Percentiles rank a stretch among this genome's conserved stretches.
Evolutionary conservation across 1,284 basidiomycete species (phyloP).

Genomic region (Moesziomyces antarcticus): DNA sequence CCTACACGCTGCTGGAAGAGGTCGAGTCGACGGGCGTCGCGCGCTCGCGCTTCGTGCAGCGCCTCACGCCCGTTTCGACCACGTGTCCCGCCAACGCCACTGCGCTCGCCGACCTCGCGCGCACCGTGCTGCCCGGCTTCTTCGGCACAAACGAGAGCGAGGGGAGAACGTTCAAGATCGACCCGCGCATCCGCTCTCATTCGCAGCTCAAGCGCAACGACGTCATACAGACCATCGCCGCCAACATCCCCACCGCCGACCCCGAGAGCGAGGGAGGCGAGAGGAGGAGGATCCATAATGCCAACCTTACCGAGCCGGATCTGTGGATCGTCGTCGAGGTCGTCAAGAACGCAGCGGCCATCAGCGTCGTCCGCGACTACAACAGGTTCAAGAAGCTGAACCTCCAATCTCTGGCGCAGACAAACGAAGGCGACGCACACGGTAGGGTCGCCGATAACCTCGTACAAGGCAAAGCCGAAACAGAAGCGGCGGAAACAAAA

Average conservation of each 20-base stretch:
- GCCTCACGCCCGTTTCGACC: conserved; percentile 40
- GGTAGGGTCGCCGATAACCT: too few species aligned
- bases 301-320: conserved; percentile 49
- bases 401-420: conserved; percentile 45
- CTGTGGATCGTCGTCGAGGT: conserved; percentile 58
- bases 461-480: too few species aligned
- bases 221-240: conserved; percentile 52
- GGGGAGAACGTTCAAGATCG: conserved; percentile 52
- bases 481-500: too few species aligned
- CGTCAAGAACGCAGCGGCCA: conserved; percentile 56
- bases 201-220: conserved; percentile 46
- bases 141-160: conserved; percentile 18
- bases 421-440: too few species aligned
- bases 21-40: conserved; percentile 52
- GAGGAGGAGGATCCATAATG: conserved; percentile 34
- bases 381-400: conserved; percentile 53
- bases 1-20: conserved; percentile 48
- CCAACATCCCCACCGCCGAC: conserved; percentile 35
- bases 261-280: conserved; percentile 6
- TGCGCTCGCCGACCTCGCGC: conserved; percentile 26
- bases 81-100: conserved; percentile 37
- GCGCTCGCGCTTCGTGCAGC: conserved; percentile 48
- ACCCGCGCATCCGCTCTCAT: conserved; percentile 59
- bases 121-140: conserved; percentile 26
- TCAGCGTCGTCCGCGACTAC: conserved; percentile 49